phyloP scores from a whole-genome alignment of 345 rosid species.

The Aegle marmelos region DNA sequence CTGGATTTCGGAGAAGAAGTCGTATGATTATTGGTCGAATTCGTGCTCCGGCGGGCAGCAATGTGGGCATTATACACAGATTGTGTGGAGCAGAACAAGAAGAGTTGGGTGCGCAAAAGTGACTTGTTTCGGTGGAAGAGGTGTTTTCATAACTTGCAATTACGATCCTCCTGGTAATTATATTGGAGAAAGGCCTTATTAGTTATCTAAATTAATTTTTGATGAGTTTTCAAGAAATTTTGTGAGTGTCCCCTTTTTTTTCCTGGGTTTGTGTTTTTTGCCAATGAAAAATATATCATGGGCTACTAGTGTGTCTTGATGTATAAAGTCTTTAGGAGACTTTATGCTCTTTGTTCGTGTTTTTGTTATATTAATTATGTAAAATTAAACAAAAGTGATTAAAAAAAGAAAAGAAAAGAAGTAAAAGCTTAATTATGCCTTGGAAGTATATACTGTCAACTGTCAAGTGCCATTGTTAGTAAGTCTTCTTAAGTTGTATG shows the following conservation, averaged over 20 bases:
- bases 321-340: background rate
- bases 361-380: background rate
- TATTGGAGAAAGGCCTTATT: constrained; percentile 85
- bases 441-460: background rate
- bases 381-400: background rate
- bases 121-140: constrained; percentile 44
- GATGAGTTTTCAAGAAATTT: background rate
- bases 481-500: background rate
- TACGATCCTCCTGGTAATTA: constrained; percentile 96
- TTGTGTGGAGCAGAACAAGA: constrained; percentile 64
- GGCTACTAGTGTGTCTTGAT: background rate
- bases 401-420: background rate
- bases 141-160: constrained; percentile 86
- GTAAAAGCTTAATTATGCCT: background rate
- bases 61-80: constrained; percentile 95
- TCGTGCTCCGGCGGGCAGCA: constrained; percentile 47
- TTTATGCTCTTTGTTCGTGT: background rate
- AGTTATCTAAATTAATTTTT: background rate
- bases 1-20: constrained; percentile 66
- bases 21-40: constrained; percentile 54
- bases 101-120: constrained; percentile 74
- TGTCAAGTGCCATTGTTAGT: background rate
- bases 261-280: no score
- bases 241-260: background rate
- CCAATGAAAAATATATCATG: no score